Evolutionary conservation across 306 rosid genomes (phyloP), one percentile per base, ranked within the genome.

Genomic region (Rubus idaeus): DNA sequence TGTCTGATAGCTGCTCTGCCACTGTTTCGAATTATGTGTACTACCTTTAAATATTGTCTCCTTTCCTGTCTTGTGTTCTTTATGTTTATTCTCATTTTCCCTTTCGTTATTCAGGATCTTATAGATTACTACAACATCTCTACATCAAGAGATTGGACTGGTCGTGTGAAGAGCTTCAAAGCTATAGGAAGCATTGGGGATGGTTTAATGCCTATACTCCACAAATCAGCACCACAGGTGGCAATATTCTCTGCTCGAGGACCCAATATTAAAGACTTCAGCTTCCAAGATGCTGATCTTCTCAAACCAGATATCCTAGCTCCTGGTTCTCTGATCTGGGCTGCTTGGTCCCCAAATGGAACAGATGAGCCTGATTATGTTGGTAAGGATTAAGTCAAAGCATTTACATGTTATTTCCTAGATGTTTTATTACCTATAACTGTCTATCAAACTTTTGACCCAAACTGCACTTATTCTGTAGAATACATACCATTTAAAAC

Each of bases 321-420:
- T 77, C 99, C 99, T 49, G 99, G 99, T 85, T 89, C 97, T 73
- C 83, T 96, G 77, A 96, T 96, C 77, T 96, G 99, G 99, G 97
- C 91, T 83, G 99, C 99, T 72, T 96, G 99, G 99, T 89, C 96
- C 82, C 98, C 93, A 69, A 96, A 96, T 84, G 99, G 99, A 77
- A 96, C 99, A 1, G 99, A 96, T 68, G 99, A 96, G 56, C 87
- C 99, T 23, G 90, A 96, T 83, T 96, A 91, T 68, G 86, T 74
- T 44, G 99, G 99, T 92, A 77, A 82, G 83, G 73, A 81, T 77
- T 66, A 51, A 73, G 71, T 78, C 72, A 49, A 78, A 65, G 49
- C 37, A 35, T 64, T 49, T 17, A 23, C 47, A n/a, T 64, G 52
- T 14, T 64, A 68, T 67, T 79, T 75, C 50, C 40, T 74, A 20